Conservation (phyloP, 352 stramenopile species). For the Pythium sukuiense region DNA sequence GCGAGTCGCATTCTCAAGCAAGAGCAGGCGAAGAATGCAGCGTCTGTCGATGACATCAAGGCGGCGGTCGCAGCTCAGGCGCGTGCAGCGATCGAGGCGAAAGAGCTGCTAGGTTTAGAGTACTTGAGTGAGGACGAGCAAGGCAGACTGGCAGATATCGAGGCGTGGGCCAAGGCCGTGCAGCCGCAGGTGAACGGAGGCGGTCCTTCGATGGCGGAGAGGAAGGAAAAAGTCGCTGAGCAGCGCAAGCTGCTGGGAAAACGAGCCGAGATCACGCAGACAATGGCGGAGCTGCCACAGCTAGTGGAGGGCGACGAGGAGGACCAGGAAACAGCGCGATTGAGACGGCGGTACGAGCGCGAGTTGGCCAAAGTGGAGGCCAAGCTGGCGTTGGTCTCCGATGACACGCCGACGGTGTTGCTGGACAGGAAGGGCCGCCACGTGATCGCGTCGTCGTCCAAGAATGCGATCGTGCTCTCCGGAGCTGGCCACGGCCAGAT, state of each 20-base stretch:
- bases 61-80: constrained; percentile 34
- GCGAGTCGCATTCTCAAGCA: constrained; percentile 39
- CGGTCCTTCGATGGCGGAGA: constrained; percentile 20
- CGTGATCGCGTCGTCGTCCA: constrained; percentile 54
- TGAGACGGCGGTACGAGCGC: constrained; percentile 52
- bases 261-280: constrained; percentile 39
- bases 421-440: constrained; percentile 56
- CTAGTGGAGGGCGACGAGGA: constrained; percentile 21
- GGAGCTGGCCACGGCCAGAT: constrained; percentile 35
- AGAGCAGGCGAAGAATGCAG: constrained; percentile 24
- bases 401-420: constrained; percentile 48
- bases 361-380: constrained; percentile 60
- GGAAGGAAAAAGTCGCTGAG: constrained; percentile 42
- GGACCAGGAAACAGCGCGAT: constrained; percentile 23
- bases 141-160: constrained; percentile 35
- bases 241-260: constrained; percentile 69
- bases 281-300: constrained; percentile 22
- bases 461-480: constrained; percentile 53
- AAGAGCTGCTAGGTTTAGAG: constrained; percentile 32
- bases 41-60: constrained; percentile 12
- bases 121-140: constrained; percentile 34
- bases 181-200: constrained; percentile 15
- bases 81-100: constrained; percentile 30
- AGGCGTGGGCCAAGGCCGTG: constrained; percentile 38
- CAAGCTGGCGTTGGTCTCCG: constrained; percentile 52